Evolutionary conservation across 2,329 filamentous ascomycete genomes (phyloP), one percentile per base, ranked within the genome.

Genomic region (Phialophora expanda): DNA sequence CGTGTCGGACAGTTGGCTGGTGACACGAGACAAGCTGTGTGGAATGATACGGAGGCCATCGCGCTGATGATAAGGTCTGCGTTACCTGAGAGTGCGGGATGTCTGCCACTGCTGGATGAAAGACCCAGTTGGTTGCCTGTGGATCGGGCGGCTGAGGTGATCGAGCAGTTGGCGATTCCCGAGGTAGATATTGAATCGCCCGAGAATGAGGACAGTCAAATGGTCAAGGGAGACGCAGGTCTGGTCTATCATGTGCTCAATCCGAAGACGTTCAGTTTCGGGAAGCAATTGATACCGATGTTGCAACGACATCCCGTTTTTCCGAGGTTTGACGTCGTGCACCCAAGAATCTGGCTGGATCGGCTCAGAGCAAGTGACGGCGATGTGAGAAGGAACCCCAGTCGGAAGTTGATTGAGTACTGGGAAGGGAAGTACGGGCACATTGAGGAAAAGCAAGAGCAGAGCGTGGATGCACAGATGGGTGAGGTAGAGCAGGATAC

Each of bases 41-140:
- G 84, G 84, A 85, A 85, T 68, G 73, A 75, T 11, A 81, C 77
- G 0, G 84, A 85, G 67, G 83, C 82, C 0, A 83, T 85, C 22
- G 81, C 85, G 0, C 70, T 86, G 41, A 80, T 86, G 73, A 72
- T 87, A 0, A 56, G 64, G 28, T 64, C 54, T 9, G 64, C 59
- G 4, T 24, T 66, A 26, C 20, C 48, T 26, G 48, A 51, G 22
- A 80, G 79, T 28, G 78, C 78, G 22, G 80, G 80, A 0, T 75
- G 77, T 0, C 73, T 86, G 4, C 83, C 83, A 2, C 70, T 70
- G 3, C 74, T 86, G 1, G 73, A 79, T 4, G 82, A 85, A 64
- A 73, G 71, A 9, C 71, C 64, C 11, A 72, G 73, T 48, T 83
- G 81, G 81, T 69, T 82, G 1, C 80, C 80, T 0, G 79, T 82